Conservation (phyloP, 257 asterid species). For the Solanum lycopersicoides region DNA sequence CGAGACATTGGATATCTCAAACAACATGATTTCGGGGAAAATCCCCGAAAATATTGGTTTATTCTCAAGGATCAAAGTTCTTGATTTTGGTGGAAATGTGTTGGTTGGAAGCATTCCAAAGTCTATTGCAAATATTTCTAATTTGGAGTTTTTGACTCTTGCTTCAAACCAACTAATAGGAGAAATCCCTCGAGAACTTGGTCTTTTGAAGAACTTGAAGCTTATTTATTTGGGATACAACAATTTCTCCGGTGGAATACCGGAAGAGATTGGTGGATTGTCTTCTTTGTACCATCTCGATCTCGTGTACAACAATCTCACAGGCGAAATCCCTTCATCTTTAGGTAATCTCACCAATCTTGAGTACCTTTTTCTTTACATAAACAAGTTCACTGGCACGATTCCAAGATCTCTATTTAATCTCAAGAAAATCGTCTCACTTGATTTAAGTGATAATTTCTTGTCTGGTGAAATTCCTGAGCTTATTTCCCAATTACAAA, state of each 20-base stretch:
- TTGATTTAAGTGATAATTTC: constrained; percentile 71
- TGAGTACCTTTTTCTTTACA: constrained; percentile 49
- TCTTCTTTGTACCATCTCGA: constrained; percentile 46
- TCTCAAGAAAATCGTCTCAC: constrained; percentile 44
- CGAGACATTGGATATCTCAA: constrained; percentile 54
- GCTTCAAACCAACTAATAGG: constrained; percentile 70
- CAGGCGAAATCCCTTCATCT: constrained; percentile 70
- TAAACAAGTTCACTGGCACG: constrained; percentile 58
- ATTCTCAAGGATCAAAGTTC: constrained; percentile 40
- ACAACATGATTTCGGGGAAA: constrained; percentile 58
- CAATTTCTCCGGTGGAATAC: constrained; percentile 69
- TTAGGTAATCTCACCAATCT: constrained; percentile 71
- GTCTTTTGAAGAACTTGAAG: constrained; percentile 35
- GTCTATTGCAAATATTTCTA: constrained; percentile 42
- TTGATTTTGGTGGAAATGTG: constrained; percentile 75
- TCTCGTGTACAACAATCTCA: constrained; percentile 68
- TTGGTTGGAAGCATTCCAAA: constrained; percentile 44
- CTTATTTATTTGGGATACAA: constrained; percentile 76
- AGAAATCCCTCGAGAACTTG: constrained; percentile 44
- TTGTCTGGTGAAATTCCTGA: constrained; percentile 64
- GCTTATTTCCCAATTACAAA: constrained; percentile 17
- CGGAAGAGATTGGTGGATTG: constrained; percentile 46
- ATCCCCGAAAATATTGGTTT: constrained; percentile 47
- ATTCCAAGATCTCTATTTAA: constrained; percentile 47
- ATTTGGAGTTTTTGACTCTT: constrained; percentile 46